Evolutionary conservation across 257 asterid species (phyloP).

Genomic region (Salvia miltiorrhiza): DNA sequence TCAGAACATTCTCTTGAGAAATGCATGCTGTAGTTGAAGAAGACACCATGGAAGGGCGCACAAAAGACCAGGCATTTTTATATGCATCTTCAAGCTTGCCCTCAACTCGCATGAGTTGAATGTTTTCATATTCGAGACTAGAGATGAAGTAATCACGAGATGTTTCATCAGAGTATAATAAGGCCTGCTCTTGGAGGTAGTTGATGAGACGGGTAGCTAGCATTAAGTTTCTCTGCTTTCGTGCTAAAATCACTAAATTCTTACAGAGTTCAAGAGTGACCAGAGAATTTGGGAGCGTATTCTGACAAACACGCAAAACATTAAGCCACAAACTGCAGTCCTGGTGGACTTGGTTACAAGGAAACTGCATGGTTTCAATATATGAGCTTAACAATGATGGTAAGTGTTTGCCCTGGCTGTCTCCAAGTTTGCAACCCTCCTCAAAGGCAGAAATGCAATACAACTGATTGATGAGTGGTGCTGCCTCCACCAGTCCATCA

Average conservation of each 20-base stretch:
- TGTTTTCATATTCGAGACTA: constrained; percentile 66
- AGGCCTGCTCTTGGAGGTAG: constrained; percentile 55
- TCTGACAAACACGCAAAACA: constrained; percentile 76
- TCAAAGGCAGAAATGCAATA: constrained; percentile 83
- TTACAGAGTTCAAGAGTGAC: constrained; percentile 80
- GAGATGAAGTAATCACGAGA: constrained; percentile 51
- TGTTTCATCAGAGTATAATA: constrained; percentile 51
- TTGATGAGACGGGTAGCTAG: constrained; percentile 73
- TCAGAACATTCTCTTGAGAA: constrained; percentile 54
- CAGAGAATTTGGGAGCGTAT: constrained; percentile 55
- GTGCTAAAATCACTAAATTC: constrained; percentile 68
- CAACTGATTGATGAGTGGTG: constrained; percentile 76
- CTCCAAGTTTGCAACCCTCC: constrained; percentile 48
- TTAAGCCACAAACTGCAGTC: constrained; percentile 95
- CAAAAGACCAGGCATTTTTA: constrained; percentile 65
- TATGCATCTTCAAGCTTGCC: constrained; percentile 72
- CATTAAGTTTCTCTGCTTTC: constrained; percentile 76
- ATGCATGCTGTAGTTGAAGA: constrained; percentile 41
- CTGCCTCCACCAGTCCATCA: constrained; percentile 84
- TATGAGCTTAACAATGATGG: constrained; percentile 59
- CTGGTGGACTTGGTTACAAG: constrained; percentile 58
- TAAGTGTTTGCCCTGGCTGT: constrained; percentile 41
- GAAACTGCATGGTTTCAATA: constrained; percentile 65
- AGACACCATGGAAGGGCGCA: constrained; percentile 58
- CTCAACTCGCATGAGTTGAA: constrained; percentile 71